Evolutionary conservation across 1,139 yeast genomes (phyloP).

Genomic region (Yamadazyma dendronema): DNA sequence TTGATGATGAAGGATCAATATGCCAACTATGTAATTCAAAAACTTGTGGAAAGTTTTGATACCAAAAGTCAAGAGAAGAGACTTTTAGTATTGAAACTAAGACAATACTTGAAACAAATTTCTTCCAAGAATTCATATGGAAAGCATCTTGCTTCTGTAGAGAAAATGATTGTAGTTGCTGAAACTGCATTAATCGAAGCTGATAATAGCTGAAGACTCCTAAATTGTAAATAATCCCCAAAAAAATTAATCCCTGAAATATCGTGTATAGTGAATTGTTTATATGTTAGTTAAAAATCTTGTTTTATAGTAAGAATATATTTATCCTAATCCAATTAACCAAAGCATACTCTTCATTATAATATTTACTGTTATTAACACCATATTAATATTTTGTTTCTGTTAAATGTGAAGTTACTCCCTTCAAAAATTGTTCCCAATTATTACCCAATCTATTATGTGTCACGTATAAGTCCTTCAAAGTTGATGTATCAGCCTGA

Average conservation of each 20-base stretch:
- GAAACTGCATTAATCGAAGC: constrained; percentile 48
- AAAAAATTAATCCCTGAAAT: background rate
- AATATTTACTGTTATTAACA: background rate
- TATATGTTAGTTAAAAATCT: constrained; percentile 11
- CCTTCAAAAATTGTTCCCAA: constrained; percentile 13
- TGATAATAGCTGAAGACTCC: constrained; percentile 18
- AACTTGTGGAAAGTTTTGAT: constrained; percentile 73
- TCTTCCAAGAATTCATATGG: constrained; percentile 60
- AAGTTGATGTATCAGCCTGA: constrained; percentile 20
- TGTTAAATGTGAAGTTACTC: constrained; percentile 9
- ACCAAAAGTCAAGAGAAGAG: constrained; percentile 67
- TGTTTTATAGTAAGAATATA: constrained; percentile 15
- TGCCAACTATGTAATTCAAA: constrained; percentile 96
- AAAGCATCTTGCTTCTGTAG: constrained; percentile 85
- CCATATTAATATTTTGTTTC: constrained; percentile 1
- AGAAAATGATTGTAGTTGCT: constrained; percentile 63
- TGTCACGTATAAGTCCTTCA: constrained; percentile 21
- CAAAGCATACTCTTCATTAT: background rate
- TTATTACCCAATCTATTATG: constrained; percentile 1
- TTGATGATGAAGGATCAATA: constrained; percentile 97
- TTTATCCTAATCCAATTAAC: background rate
- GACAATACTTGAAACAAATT: constrained; percentile 60
- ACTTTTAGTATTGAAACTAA: constrained; percentile 57
- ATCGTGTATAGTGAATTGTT: constrained; percentile 14
- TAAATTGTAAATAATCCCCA: constrained; percentile 4